Percentiles rank a stretch among this genome's conserved stretches.
Conservation (phyloP, 257 asterid species). For the Haberlea rhodopensis region DNA sequence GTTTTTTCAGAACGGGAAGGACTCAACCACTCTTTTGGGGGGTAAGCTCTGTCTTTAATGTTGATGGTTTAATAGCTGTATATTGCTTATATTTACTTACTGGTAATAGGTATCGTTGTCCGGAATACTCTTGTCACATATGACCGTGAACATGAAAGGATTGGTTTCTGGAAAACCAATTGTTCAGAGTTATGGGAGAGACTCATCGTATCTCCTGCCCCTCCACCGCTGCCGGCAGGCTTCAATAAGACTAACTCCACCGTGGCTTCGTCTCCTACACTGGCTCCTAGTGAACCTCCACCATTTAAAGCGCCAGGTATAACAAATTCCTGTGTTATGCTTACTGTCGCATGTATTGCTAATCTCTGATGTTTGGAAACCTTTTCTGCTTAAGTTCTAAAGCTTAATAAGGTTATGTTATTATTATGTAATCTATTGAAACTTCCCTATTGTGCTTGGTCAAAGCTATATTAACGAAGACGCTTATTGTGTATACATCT, state of each 20-base stretch:
- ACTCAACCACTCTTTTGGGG: conserved; percentile 95
- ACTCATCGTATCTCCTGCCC: conserved; percentile 53
- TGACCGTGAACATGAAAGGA: conserved; percentile 85
- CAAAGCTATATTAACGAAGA: not conserved
- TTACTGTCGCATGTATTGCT: conserved; percentile 20
- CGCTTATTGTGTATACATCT: not conserved
- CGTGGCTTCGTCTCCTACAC: conserved; percentile 41
- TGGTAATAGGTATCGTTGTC: conserved; percentile 72
- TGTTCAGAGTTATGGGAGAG: conserved; percentile 94
- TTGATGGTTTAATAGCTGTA: not conserved
- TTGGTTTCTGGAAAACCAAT: conserved; percentile 97
- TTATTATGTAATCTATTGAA: not conserved
- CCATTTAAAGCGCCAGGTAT: conserved; percentile 50
- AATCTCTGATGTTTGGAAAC: conserved; percentile 13
- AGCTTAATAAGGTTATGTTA: conserved; percentile 14
- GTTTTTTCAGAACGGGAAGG: conserved; percentile 95
- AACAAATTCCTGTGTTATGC: conserved; percentile 19
- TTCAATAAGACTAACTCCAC: conserved; percentile 40
- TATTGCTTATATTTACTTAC: conserved; percentile 23
- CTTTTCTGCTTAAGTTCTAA: conserved; percentile 1
- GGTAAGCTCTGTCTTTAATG: conserved; percentile 41
- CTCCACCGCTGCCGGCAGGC: conserved; percentile 52
- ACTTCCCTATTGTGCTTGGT: not conserved
- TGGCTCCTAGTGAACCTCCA: conserved; percentile 58
- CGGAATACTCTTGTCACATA: conserved; percentile 95